Evolutionary conservation across 768 basidiomycete species (phyloP), one percentile per base, ranked within the genome.

Genomic region (Favolaschia claudopus): DNA sequence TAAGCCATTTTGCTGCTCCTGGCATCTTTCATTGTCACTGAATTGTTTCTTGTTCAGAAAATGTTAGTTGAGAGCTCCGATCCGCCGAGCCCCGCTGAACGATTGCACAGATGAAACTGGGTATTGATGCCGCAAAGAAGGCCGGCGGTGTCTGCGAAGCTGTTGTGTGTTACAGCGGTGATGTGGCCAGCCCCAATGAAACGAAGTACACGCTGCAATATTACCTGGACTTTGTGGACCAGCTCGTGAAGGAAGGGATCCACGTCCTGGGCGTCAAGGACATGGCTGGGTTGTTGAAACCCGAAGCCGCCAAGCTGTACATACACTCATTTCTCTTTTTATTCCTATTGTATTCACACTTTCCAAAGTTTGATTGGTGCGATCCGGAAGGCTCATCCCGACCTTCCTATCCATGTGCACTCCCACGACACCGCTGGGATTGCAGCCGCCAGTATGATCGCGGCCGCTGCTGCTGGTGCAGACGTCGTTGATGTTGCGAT

Each of bases 361-460:
- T 28, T 20, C 44, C 32, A 43, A 60, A 95, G 94, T 42, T 89
- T 99, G 64, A 89, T 99, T 70, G 90, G 94, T 64, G 91, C 95
- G 13, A 96, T 99, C 76, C 87, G 97, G 71, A 87, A 93, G 79
- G 95, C 93, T 67, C 91, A 99, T 76, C 97, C 97, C 36, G 95
- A 97, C 72, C 85, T 99, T 54, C 96, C 97, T 28, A 99, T 99
- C 74, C 97, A 99, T 73, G 96, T 99, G 33, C 97, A 99, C 79
- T 98, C 97, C 13, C 97, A 99, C 76, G 97, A 99, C 76, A 99
- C 97, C 27, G 97, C 97, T 48, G 97, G 97, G 76, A 99, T 99
- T 68, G 93, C 97, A 27, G 82, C 93, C 44, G 94, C 96, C n/a
- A 95, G 91, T 69, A 99, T 99, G 97, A 77, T 99, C 59, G 97